A percentile compares a stretch with the other conserved stretches of the same genome.
phyloP scores from a whole-genome alignment of 2,329 filamentous ascomycete genomes.

The Fusarium sp. region DNA sequence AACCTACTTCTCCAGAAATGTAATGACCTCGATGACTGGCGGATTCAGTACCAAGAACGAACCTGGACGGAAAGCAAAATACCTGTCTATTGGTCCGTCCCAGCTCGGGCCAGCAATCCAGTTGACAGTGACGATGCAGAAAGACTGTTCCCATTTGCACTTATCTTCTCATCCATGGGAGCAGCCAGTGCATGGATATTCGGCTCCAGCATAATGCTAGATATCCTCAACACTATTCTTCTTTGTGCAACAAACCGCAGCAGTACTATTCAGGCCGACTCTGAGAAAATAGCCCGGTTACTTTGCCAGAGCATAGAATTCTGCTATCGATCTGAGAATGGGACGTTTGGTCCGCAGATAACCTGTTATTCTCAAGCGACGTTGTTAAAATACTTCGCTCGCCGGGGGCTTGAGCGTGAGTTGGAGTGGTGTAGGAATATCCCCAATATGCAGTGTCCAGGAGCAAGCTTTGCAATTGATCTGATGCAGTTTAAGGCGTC shows the following conservation, averaged over 20 bases:
- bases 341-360: constrained; percentile 14
- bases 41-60: neutral
- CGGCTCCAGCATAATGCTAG: neutral
- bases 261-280: neutral
- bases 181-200: neutral
- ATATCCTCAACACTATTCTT: neutral
- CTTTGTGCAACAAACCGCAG: neutral
- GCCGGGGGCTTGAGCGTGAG: neutral
- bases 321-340: constrained; percentile 14
- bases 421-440: constrained; percentile 4
- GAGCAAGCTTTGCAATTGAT: constrained; percentile 3
- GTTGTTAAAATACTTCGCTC: neutral
- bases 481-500: constrained; percentile 5
- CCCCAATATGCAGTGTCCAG: neutral
- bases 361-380: constrained; percentile 11
- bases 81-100: neutral
- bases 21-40: neutral
- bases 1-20: neutral
- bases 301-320: constrained; percentile 12
- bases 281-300: neutral
- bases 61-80: neutral
- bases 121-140: neutral
- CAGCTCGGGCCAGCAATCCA: neutral
- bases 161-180: neutral
- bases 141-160: constrained; percentile 2